These are phyloP conservation scores for Flaveria brownii DNA, from an alignment of 129 eudicot genomes.

Conservation along the genomic window DNA sequence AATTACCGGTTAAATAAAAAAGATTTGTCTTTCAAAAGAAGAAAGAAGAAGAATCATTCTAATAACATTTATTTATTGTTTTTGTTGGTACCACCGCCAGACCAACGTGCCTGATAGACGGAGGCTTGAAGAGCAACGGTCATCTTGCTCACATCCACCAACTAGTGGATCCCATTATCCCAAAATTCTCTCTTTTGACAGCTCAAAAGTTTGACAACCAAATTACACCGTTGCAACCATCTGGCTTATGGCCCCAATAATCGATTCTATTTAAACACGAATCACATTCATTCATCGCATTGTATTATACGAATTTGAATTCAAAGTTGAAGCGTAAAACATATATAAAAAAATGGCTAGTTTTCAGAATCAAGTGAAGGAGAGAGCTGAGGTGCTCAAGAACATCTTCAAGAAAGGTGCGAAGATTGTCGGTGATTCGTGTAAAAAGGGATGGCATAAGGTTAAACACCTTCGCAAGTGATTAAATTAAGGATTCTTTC, in stretches of 20 bases:
- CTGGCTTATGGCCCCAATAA: background rate
- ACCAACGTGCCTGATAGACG: background rate
- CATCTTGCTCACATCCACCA: conserved; percentile 16
- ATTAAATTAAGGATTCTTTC: conserved; percentile 12
- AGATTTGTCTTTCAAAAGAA: no score
- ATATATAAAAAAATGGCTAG: conserved; percentile 40
- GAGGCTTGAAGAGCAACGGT: background rate
- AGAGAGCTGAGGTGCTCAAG: conserved; percentile 64
- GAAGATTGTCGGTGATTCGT: conserved; percentile 57
- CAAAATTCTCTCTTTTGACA: conserved; percentile 16
- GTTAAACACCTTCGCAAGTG: conserved; percentile 61
- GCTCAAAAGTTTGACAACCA: conserved; percentile 27
- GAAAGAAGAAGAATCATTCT: background rate
- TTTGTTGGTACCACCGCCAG: conserved; percentile 23
- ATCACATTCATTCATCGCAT: background rate
- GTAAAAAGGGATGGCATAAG: conserved; percentile 92
- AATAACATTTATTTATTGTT: background rate
- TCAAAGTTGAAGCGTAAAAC: background rate
- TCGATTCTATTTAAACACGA: conserved; percentile 18
- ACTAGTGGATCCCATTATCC: conserved; percentile 28
- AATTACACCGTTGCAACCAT: conserved; percentile 30
- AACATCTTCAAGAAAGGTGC: conserved; percentile 58
- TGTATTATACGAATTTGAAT: conserved; percentile 6
- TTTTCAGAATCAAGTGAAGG: conserved; percentile 75
- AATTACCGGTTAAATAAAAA: no score